Conservation (phyloP, 768 basidiomycete species). For the Lyophyllum atratum region DNA sequence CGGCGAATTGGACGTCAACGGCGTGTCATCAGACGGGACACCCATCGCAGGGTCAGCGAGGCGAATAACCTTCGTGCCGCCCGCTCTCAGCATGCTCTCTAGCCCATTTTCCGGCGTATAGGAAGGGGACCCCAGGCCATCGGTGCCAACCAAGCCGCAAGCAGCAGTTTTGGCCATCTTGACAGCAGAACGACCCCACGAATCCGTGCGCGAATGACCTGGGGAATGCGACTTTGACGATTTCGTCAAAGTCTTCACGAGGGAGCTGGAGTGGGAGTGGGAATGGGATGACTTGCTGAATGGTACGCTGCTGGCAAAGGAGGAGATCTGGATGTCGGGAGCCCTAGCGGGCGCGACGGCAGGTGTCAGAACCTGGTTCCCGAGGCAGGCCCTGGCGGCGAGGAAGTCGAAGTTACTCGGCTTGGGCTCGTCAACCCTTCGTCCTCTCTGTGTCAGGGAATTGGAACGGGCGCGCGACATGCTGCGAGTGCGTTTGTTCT, state of each 20-base stretch:
- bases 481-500: slow-evolving; percentile 62
- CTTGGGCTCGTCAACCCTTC: slow-evolving; percentile 25
- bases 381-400: slow-evolving; percentile 65
- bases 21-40: slow-evolving; percentile 26
- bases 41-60: slow-evolving; percentile 42
- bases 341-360: slow-evolving; percentile 25
- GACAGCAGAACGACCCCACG: slow-evolving; percentile 43
- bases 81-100: slow-evolving; percentile 40
- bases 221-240: slow-evolving; percentile 37
- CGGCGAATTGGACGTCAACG: slow-evolving; percentile 13
- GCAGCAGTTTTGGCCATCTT: slow-evolving; percentile 38
- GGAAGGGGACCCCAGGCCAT: slow-evolving; percentile 1
- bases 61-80: slow-evolving; percentile 43
- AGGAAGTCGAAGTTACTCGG: slow-evolving; percentile 57
- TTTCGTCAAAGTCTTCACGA: slow-evolving; percentile 35
- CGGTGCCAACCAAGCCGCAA: slow-evolving; percentile 23
- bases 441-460: slow-evolving; percentile 45
- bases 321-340: slow-evolving; percentile 20
- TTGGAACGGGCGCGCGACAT: slow-evolving; percentile 66
- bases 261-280: slow-evolving; percentile 40
- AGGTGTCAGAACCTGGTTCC: slow-evolving; percentile 61
- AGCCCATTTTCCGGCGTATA: slow-evolving; percentile 25
- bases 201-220: slow-evolving; percentile 43
- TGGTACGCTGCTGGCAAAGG: slow-evolving; percentile 7
- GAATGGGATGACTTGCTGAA: slow-evolving; percentile 21